These are phyloP conservation scores for Tolypocladium amazonense DNA, from an alignment of 2,329 filamentous ascomycete genomes.

Conservation along the genomic window DNA sequence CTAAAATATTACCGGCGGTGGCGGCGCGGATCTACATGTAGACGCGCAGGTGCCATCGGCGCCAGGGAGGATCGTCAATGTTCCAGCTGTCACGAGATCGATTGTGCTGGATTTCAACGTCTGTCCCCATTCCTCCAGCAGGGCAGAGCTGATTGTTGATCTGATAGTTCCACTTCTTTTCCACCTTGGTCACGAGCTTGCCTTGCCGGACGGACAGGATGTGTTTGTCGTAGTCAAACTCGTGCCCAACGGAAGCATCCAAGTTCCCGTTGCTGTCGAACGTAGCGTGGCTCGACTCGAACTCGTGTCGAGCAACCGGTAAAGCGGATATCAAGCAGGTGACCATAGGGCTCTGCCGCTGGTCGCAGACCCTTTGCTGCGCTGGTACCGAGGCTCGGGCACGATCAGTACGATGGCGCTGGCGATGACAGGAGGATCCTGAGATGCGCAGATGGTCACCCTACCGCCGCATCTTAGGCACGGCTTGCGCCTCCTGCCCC, in stretches of 20 bases:
- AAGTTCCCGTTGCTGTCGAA: not conserved
- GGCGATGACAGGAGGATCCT: not conserved
- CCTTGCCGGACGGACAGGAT: constrained; percentile 81
- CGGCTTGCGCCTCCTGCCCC: not conserved
- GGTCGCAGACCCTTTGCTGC: constrained; percentile 1
- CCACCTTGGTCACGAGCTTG: constrained; percentile 64
- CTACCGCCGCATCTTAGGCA: not conserved
- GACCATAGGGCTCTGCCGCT: not conserved
- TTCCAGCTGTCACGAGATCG: not conserved
- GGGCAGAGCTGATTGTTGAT: constrained; percentile 71
- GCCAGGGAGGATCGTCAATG: not conserved
- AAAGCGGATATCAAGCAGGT: constrained; percentile 1
- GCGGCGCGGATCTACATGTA: not conserved
- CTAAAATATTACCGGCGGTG: not conserved
- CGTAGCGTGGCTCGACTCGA: not conserved
- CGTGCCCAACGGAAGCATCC: constrained; percentile 20
- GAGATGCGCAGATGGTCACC: not conserved
- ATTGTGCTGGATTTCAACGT: no score
- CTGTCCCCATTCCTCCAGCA: not conserved
- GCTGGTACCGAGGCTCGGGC: constrained; percentile 4
- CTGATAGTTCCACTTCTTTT: constrained; percentile 78
- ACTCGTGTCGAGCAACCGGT: constrained; percentile 1
- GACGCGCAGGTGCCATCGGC: not conserved
- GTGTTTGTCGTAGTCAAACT: constrained; percentile 77
- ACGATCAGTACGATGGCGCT: not conserved